Evolutionary conservation across 306 rosid genomes (phyloP).

Genomic region (Arachis stenosperma): DNA sequence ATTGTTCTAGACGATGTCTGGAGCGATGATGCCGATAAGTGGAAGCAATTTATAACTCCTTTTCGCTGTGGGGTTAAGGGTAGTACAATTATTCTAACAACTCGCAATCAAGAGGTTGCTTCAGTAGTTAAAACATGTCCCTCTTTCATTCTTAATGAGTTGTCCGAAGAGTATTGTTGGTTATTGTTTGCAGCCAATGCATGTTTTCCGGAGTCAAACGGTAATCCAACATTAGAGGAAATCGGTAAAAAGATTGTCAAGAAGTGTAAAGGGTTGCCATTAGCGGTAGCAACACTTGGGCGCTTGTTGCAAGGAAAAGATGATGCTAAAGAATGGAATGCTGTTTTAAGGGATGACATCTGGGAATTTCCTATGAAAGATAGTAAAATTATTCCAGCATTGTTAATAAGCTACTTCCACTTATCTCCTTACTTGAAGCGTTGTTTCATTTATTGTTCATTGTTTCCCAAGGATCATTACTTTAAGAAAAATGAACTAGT

Average conservation of each 20-base stretch:
- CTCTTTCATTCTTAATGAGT: neutral
- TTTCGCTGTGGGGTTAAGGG: neutral
- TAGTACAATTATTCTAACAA: neutral
- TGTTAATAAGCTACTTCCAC: conserved; percentile 44
- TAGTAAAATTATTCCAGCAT: conserved; percentile 6
- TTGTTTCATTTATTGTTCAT: conserved; percentile 52
- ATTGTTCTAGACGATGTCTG: conserved; percentile 24
- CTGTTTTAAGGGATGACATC: neutral
- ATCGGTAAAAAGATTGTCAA: neutral
- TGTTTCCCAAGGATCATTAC: conserved; percentile 37
- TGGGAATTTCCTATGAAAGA: conserved; percentile 5
- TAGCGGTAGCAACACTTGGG: conserved; percentile 40
- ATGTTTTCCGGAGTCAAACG: neutral
- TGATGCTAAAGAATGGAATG: conserved; percentile 4
- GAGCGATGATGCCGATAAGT: neutral
- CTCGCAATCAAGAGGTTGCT: neutral
- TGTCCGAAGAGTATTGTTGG: neutral
- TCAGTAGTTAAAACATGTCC: neutral
- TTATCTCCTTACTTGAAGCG: conserved; percentile 39
- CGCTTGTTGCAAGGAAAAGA: conserved; percentile 14
- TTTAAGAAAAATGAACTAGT: conserved; percentile 27
- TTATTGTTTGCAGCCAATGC: neutral
- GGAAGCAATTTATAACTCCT: conserved; percentile 4
- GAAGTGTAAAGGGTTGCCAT: conserved; percentile 49
- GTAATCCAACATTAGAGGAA: neutral